These are phyloP conservation scores for Claviceps sp. DNA, from an alignment of 2,329 filamentous ascomycete genomes.

Conservation along the genomic window DNA sequence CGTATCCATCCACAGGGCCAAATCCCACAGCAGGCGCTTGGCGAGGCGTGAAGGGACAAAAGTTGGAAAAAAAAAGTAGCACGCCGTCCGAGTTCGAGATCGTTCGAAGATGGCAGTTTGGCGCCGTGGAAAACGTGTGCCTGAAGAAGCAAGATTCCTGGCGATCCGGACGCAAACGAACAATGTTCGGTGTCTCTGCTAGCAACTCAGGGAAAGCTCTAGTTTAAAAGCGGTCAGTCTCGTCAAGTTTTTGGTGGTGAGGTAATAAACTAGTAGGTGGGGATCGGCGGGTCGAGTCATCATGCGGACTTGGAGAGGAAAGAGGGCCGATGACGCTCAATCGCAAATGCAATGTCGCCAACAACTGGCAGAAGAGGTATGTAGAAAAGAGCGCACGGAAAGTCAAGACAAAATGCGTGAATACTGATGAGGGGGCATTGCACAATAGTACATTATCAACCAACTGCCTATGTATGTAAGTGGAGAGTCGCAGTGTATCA, in stretches of 20 bases:
- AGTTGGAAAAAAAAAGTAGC: not conserved
- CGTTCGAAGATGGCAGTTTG: not conserved
- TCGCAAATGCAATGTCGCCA: not conserved
- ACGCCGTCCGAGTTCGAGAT: not conserved
- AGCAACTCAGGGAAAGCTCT: not conserved
- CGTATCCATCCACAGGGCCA: constrained; percentile 3
- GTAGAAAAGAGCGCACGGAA: not conserved
- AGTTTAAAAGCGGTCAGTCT: constrained; percentile 1
- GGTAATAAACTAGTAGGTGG: not conserved
- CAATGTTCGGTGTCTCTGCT: not conserved
- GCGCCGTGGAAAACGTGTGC: not conserved
- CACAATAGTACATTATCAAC: not conserved
- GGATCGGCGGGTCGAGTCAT: not conserved
- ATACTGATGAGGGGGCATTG: too few species aligned
- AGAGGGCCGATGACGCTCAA: not conserved
- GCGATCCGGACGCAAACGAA: not conserved
- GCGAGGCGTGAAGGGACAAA: not conserved
- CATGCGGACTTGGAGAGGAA: not conserved
- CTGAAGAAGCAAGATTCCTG: not conserved
- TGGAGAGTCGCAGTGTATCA: not conserved
- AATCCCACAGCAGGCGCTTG: not conserved
- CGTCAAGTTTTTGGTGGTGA: not conserved
- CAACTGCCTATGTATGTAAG: not conserved
- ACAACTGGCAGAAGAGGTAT: not conserved
- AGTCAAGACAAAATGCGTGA: not conserved